Evolutionary conservation across 2,329 filamentous ascomycete genomes (phyloP), one percentile per base, ranked within the genome.

Genomic region (Hypoxylon sp.): DNA sequence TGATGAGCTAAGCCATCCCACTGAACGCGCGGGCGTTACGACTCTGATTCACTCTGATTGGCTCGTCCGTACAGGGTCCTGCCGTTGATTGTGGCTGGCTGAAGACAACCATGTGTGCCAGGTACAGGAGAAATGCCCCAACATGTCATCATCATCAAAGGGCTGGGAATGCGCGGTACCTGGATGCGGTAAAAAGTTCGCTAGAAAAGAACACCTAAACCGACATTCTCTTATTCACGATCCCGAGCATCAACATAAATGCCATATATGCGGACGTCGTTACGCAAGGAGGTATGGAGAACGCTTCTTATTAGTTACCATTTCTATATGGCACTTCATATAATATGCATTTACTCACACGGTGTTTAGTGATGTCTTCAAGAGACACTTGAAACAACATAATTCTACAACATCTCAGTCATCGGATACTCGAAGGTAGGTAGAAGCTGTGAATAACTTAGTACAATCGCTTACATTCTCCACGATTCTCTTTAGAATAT

Each of bases 161-260:
- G 64, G 58, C 29, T 76, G 73, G 63, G 65, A 70, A 53, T 76
- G 74, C 51, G 42, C 56, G 8, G 44, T 72, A 17, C 65, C 72
- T 17, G 67, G 70, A 3, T 76, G 74, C 31, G 55, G 61, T 31
- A 76, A 75, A 56, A 64, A 68, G 11, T 76, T 76, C 51, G 61
- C 65, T 44, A 63, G 74, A 67, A 76, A 76, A 37, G 74, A 76
- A 39, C 74, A 76, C 52, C 52, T 76, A 13, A 76, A 72, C 24
- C 68, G 74, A 55, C 74, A 76, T 65, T 64, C 63, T n/a, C 74
- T 75, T 37, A 66, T 63, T 11, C 74, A 76, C 47, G 65, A 74
- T 22, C 60, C 67, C 3, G 66, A 72, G 31, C 67, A 67, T 33
- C 72, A 74, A 35, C 73, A 76, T 68, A 70, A 67, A 10, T 76